Conservation (phyloP, 805 yeast genomes). For the Kodamaea kakaduensis region DNA sequence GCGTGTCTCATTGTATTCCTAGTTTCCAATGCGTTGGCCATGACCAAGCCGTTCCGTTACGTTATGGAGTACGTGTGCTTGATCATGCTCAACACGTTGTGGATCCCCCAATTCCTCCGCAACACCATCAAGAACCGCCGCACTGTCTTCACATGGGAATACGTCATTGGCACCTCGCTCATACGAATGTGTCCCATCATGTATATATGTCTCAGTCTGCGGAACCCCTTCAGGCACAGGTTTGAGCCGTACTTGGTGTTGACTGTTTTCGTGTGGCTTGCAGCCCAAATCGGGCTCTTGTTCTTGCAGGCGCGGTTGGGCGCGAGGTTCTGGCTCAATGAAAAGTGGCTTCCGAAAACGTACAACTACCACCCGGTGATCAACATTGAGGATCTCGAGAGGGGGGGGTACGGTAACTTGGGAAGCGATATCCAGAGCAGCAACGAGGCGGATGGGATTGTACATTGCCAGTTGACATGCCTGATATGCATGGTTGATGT, state of each 20-base stretch:
- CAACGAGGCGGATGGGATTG: slow-evolving; percentile 22
- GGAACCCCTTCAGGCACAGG: slow-evolving; percentile 71
- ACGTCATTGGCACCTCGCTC: slow-evolving; percentile 63
- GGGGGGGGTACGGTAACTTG: slow-evolving; percentile 39
- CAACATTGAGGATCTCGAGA: slow-evolving; percentile 55
- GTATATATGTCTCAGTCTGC: slow-evolving; percentile 51
- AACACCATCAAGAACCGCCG: slow-evolving; percentile 67
- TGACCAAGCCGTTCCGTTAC: slow-evolving; percentile 51
- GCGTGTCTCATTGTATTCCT: slow-evolving; percentile 40
- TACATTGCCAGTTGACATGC: slow-evolving; percentile 61
- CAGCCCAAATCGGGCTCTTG: slow-evolving; percentile 54
- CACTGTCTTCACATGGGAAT: slow-evolving; percentile 65
- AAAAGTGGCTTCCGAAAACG: slow-evolving; percentile 68
- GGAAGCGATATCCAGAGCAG: slow-evolving; percentile 42
- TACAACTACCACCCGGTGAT: slow-evolving; percentile 79
- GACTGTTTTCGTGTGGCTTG: slow-evolving; percentile 51
- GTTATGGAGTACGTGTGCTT: slow-evolving; percentile 55
- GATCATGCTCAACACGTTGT: slow-evolving; percentile 59
- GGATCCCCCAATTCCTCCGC: slow-evolving; percentile 87
- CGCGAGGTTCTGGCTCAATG: slow-evolving; percentile 80
- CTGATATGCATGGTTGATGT: slow-evolving; percentile 85
- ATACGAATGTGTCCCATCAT: slow-evolving; percentile 61
- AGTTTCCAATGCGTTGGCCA: slow-evolving; percentile 31
- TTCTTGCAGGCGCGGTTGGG: slow-evolving; percentile 66
- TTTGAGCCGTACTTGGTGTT: slow-evolving; percentile 49